Conservation (phyloP, 2,329 filamentous ascomycete species). For the Aspergillus brasiliensis region DNA sequence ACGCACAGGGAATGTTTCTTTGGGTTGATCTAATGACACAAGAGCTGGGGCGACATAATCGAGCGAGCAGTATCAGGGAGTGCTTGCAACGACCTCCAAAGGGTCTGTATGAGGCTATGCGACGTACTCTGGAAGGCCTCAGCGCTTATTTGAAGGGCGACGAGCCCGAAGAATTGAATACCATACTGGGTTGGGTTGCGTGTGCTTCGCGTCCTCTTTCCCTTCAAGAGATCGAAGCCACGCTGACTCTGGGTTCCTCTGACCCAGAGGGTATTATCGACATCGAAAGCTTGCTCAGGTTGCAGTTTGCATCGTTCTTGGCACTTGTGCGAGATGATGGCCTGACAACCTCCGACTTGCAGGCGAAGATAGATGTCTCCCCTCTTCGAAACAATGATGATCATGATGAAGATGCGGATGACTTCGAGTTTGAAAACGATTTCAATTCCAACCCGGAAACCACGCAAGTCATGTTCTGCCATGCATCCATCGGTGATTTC, state of each 20-base stretch:
- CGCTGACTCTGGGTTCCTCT: neutral
- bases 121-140: neutral
- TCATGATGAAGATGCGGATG: neutral
- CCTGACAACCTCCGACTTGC: neutral
- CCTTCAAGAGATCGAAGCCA: neutral
- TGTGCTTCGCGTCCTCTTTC: neutral
- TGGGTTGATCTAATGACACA: neutral
- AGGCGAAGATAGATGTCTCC: neutral
- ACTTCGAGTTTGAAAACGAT: neutral
- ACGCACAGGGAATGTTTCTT: conserved; percentile 1
- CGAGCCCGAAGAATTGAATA: neutral
- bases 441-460: conserved; percentile 23
- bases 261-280: neutral
- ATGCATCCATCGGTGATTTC: conserved; percentile 29
- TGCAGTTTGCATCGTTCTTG: conserved; percentile 1
- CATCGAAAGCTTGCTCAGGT: neutral
- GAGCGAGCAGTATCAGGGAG: neutral
- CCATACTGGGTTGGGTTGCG: neutral
- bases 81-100: neutral
- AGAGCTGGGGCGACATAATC: neutral
- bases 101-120: neutral
- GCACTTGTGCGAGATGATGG: neutral
- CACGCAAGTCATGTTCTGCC: conserved; percentile 24
- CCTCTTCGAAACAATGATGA: neutral
- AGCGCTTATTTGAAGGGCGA: neutral